Evolutionary conservation across 257 asterid species (phyloP).

Genomic region (Phtheirospermum japonicum): DNA sequence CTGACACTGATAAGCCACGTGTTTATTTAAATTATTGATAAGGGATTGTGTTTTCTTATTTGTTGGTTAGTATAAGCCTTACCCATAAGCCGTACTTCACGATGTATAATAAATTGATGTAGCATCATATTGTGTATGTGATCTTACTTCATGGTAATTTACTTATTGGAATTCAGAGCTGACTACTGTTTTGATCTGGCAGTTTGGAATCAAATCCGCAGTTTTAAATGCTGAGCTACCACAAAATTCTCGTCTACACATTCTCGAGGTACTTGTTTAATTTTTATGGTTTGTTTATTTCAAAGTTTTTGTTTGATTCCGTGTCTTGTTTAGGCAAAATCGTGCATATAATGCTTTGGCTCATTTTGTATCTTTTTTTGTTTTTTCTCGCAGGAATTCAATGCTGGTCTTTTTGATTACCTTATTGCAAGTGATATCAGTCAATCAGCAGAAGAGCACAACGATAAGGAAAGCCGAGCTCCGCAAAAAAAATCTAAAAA

Average conservation of each 20-base stretch:
- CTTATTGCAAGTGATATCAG: conserved; percentile 79
- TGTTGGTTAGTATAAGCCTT: conserved; percentile 2
- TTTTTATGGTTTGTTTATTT: conserved; percentile 25
- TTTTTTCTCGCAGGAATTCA: conserved; percentile 62
- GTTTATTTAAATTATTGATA: neutral
- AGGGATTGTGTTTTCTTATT: neutral
- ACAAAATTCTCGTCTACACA: conserved; percentile 93
- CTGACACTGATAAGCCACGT: too few species aligned
- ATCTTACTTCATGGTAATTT: neutral
- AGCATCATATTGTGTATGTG: neutral
- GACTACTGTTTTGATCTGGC: conserved; percentile 33
- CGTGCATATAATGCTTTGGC: conserved; percentile 12
- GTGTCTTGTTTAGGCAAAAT: neutral
- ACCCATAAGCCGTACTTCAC: neutral
- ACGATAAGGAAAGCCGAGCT: conserved; percentile 40
- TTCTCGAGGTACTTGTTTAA: conserved; percentile 62
- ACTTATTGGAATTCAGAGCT: conserved; percentile 22
- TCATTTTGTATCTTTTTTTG: conserved; percentile 15
- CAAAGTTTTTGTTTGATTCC: neutral
- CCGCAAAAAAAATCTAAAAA: conserved; percentile 55
- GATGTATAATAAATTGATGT: neutral
- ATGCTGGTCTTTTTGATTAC: conserved; percentile 94
- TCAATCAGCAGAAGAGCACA: conserved; percentile 47
- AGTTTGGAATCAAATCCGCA: conserved; percentile 93
- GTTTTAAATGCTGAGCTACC: conserved; percentile 96